Percentiles rank a stretch among this genome's conserved stretches.
phyloP scores from a whole-genome alignment of 163 green algal species.

The Chlamydomonas reinhardtii region DNA sequence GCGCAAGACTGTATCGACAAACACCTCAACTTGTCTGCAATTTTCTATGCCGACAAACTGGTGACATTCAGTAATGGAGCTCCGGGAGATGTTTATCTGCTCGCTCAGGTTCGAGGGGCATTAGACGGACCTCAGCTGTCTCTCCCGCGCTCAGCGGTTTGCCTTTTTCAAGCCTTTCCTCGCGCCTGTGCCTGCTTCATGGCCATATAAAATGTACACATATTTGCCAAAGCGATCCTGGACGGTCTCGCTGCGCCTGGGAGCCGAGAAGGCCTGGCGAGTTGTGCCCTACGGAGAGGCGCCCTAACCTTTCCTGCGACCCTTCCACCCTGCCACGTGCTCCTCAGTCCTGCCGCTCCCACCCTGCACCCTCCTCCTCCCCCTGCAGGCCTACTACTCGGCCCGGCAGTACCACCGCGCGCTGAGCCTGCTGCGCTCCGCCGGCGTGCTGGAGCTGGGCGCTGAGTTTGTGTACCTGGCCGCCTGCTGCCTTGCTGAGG shows the following conservation, averaged over 20 bases:
- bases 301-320: too few relatives aligned
- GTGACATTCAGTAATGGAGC: conserved; percentile 76
- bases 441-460: conserved; percentile 70
- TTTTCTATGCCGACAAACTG: conserved; percentile 98
- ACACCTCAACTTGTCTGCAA: conserved; percentile 88
- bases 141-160: neutral
- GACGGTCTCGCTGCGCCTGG: too few relatives aligned
- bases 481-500: conserved; percentile 86
- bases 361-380: neutral
- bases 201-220: too few relatives aligned
- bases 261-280: too few relatives aligned
- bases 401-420: conserved; percentile 79
- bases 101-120: conserved; percentile 78
- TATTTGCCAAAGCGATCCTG: too few relatives aligned
- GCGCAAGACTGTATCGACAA: conserved; percentile 91
- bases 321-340: too few relatives aligned
- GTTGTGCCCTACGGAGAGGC: too few relatives aligned
- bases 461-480: conserved; percentile 90
- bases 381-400: conserved; percentile 79
- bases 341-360: too few relatives aligned
- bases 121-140: neutral
- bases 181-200: too few relatives aligned
- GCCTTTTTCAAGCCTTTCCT: neutral
- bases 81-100: conserved; percentile 84
- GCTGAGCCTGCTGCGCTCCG: conserved; percentile 71